These are phyloP conservation scores for Penicillium pulvis DNA, from an alignment of 495 filamentous ascomycete genomes.

Conservation along the genomic window DNA sequence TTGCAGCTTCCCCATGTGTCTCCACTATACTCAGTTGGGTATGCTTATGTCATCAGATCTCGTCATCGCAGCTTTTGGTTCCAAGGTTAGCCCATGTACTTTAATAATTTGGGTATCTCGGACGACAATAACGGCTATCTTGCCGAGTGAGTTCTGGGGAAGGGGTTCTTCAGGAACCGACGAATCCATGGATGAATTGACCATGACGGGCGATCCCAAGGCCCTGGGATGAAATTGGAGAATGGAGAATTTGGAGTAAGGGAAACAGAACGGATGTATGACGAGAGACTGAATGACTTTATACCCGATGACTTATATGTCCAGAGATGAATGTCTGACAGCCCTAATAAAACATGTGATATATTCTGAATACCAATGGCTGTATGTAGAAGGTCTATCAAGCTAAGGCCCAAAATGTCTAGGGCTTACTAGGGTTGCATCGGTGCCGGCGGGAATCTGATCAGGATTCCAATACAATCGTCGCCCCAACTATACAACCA, in stretches of 20 bases:
- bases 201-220: background rate
- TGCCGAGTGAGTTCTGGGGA: background rate
- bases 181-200: conserved; percentile 1
- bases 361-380: background rate
- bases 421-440: conserved; percentile 6
- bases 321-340: background rate
- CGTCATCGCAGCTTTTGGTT: background rate
- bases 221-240: background rate
- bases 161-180: background rate
- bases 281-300: background rate
- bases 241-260: too few relatives aligned
- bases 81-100: background rate
- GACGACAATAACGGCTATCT: background rate
- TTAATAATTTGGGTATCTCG: background rate
- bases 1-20: background rate
- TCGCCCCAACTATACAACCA: background rate
- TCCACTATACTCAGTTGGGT: background rate
- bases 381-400: background rate
- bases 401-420: background rate
- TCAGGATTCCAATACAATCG: conserved; percentile 1
- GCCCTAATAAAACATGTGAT: background rate
- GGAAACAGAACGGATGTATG: background rate
- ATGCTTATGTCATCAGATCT: conserved; percentile 10
- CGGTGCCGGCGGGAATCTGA: conserved; percentile 12
- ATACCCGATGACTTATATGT: background rate